Evolutionary conservation across 305 asterid genomes (phyloP).

Genomic region (Fraxinus ornus): DNA sequence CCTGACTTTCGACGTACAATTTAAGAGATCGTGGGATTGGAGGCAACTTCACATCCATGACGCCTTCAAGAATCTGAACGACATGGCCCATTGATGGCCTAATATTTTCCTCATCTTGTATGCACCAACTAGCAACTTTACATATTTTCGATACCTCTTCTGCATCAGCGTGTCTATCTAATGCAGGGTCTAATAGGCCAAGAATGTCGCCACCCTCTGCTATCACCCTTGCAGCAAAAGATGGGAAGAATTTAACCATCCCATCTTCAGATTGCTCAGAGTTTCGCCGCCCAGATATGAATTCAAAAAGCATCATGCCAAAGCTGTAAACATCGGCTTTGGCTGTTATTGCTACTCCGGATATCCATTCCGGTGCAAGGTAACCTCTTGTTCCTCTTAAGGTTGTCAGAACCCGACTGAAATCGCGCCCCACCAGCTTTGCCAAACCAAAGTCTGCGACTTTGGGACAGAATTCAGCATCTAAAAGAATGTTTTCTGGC

Average conservation of each 20-base stretch:
- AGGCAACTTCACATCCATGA: slow-evolving; percentile 61
- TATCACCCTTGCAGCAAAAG: slow-evolving; percentile 41
- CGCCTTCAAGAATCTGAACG: slow-evolving; percentile 74
- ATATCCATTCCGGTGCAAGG: slow-evolving; percentile 80
- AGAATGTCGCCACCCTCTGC: slow-evolving; percentile 55
- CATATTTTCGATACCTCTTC: slow-evolving; percentile 58
- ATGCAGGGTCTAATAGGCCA: slow-evolving; percentile 43
- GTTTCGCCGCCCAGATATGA: slow-evolving; percentile 69
- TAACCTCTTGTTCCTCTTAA: slow-evolving; percentile 85
- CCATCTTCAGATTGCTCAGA: slow-evolving; percentile 50
- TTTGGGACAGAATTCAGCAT: slow-evolving; percentile 53
- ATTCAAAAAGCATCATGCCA: slow-evolving; percentile 76
- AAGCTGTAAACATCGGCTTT: slow-evolving; percentile 78
- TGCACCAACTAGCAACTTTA: slow-evolving; percentile 70
- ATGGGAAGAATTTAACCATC: slow-evolving; percentile 51
- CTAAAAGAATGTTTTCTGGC: slow-evolving; percentile 67
- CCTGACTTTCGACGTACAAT: slow-evolving; percentile 42
- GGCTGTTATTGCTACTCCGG: slow-evolving; percentile 70
- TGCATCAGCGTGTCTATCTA: slow-evolving; percentile 39
- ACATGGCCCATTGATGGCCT: slow-evolving; percentile 78
- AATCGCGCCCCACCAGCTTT: slow-evolving; percentile 78
- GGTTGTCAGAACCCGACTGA: slow-evolving; percentile 68
- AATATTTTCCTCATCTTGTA: slow-evolving; percentile 61
- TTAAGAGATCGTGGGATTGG: slow-evolving; percentile 58
- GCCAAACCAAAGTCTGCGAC: slow-evolving; percentile 83